Conservation (phyloP, 352 stramenopile genomes). For the Phytopythium sindhum region DNA sequence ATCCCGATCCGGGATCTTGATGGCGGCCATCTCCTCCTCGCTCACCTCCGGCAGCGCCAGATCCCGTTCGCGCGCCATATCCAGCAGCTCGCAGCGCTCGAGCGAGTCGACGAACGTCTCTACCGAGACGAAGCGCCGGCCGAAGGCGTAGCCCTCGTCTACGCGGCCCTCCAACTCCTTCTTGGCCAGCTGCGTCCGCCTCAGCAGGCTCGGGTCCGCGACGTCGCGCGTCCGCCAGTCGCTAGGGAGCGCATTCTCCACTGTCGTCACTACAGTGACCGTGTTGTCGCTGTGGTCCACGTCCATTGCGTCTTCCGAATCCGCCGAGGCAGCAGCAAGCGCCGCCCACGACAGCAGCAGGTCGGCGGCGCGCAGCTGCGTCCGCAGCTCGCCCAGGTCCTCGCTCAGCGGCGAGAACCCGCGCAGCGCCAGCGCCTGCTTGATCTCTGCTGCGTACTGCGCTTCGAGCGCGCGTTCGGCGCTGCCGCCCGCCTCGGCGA, state of each 20-base stretch:
- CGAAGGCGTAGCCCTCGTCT: conserved; percentile 66
- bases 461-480: conserved; percentile 13
- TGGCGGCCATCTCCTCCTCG: conserved; percentile 23
- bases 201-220: conserved; percentile 15
- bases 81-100: conserved; percentile 37
- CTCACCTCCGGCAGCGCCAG: conserved; percentile 29
- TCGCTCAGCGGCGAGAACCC: conserved; percentile 36
- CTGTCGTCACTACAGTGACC: neutral
- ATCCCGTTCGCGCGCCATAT: conserved; percentile 19
- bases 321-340: conserved; percentile 4
- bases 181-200: conserved; percentile 28
- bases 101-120: conserved; percentile 52
- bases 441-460: conserved; percentile 38
- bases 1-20: conserved; percentile 54
- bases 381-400: conserved; percentile 24
- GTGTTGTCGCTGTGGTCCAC: conserved; percentile 13
- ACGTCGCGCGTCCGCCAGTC: conserved; percentile 4
- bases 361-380: conserved; percentile 41
- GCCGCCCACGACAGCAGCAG: conserved; percentile 31
- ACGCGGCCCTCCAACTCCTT: conserved; percentile 36
- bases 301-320: neutral
- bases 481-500: conserved; percentile 3
- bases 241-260: neutral
- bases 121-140: conserved; percentile 53
- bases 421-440: conserved; percentile 16